Conservation (phyloP, 192 early-diverging fungal species). For the Linnemannia zychae region DNA sequence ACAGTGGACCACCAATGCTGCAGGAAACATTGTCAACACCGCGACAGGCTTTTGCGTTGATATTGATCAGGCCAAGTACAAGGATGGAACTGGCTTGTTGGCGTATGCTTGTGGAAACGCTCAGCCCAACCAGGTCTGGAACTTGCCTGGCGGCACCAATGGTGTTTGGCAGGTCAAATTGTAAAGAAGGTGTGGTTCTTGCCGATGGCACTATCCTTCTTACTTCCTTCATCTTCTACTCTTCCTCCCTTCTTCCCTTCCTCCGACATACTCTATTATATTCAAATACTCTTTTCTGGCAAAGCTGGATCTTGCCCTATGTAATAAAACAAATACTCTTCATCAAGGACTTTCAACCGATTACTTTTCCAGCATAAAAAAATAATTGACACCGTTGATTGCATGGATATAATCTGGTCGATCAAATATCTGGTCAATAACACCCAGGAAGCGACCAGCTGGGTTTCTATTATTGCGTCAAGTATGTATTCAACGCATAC, state of each 20-base stretch:
- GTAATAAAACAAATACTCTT: background rate
- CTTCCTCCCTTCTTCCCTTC: background rate
- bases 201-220: background rate
- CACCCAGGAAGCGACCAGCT: too few relatives aligned
- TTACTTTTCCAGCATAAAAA: too few relatives aligned
- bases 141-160: conserved; percentile 7
- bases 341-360: too few relatives aligned
- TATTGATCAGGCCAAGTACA: background rate
- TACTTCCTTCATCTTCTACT: background rate
- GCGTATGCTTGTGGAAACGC: conserved; percentile 15
- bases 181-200: background rate
- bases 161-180: conserved; percentile 17
- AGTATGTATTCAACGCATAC: too few relatives aligned
- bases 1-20: conserved; percentile 17
- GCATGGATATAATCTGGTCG: too few relatives aligned
- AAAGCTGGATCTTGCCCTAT: background rate
- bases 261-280: background rate
- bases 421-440: too few relatives aligned
- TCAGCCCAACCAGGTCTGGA: conserved; percentile 19
- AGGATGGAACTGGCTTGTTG: conserved; percentile 9
- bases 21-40: conserved; percentile 15
- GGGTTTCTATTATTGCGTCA: too few relatives aligned
- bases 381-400: too few relatives aligned
- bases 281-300: background rate
- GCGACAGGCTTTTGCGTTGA: conserved; percentile 9